A percentile compares a stretch with the other conserved stretches of the same genome.
These are phyloP conservation scores for Rehmannia glutinosa DNA, from an alignment of 257 asterid genomes.

Conservation along the genomic window DNA sequence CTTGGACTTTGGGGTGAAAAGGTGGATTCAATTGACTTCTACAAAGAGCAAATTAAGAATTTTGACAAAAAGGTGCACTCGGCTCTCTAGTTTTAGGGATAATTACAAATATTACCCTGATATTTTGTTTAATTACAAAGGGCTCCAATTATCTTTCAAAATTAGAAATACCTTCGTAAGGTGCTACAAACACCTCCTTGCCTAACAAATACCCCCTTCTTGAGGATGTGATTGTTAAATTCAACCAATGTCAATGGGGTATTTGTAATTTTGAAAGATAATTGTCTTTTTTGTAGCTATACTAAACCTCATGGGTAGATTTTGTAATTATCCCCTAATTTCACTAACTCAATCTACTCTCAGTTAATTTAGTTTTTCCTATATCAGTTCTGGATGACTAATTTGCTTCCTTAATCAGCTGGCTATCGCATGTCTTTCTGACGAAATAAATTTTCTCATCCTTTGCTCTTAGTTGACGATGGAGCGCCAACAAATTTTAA, in stretches of 20 bases:
- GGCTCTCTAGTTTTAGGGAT: not conserved
- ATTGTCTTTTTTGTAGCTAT: too few relatives aligned
- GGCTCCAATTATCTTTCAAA: not conserved
- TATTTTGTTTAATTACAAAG: not conserved
- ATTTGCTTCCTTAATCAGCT: not conserved
- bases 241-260: too few relatives aligned
- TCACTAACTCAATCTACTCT: too few relatives aligned
- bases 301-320: too few relatives aligned
- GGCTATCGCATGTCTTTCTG: slow-evolving; percentile 1
- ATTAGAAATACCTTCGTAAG: too few relatives aligned
- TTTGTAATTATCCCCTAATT: too few relatives aligned
- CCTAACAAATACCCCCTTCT: too few relatives aligned
- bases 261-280: too few relatives aligned
- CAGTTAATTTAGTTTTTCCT: too few relatives aligned
- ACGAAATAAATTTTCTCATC: not conserved
- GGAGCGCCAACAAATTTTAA: slow-evolving; percentile 77
- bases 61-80: slow-evolving; percentile 63
- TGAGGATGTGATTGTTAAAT: too few relatives aligned
- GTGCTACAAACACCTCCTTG: too few relatives aligned
- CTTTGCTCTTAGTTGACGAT: slow-evolving; percentile 52
- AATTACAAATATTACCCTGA: not conserved
- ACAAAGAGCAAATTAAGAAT: slow-evolving; percentile 53
- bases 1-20: slow-evolving; percentile 80
- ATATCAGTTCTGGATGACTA: not conserved
- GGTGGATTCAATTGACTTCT: slow-evolving; percentile 79